Conservation (phyloP, 2,329 filamentous ascomycete species). For the Aphanocladium album region DNA sequence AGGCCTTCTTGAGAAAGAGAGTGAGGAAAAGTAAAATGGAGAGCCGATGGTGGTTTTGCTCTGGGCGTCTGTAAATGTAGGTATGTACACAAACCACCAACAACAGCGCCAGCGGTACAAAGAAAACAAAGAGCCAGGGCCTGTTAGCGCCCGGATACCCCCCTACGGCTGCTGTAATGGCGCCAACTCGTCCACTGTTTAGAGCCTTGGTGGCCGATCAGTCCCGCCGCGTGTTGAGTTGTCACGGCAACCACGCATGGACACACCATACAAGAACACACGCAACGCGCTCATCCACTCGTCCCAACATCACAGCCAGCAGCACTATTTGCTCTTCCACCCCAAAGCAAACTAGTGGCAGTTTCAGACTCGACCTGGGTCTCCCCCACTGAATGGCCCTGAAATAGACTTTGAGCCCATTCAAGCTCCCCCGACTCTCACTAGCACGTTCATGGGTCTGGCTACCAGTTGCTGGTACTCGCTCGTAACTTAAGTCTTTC, state of each 20-base stretch:
- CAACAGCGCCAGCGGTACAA: neutral
- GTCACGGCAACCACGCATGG: constrained; percentile 6
- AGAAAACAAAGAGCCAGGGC: neutral
- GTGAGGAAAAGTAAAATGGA: neutral
- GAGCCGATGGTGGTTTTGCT: neutral
- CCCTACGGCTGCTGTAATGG: neutral
- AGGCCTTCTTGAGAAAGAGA: neutral
- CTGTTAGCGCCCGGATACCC: neutral
- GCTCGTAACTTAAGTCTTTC: too few species aligned
- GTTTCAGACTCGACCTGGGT: constrained; percentile 10
- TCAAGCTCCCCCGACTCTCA: neutral
- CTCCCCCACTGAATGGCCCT: constrained; percentile 2
- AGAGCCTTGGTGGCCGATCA: neutral
- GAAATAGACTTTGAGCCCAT: neutral
- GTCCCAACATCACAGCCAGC: too few species aligned
- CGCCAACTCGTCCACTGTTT: neutral
- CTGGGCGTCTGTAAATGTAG: neutral
- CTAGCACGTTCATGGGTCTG: neutral
- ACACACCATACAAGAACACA: too few species aligned
- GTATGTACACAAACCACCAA: constrained; percentile 7
- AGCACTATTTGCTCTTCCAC: neutral
- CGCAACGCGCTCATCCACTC: neutral
- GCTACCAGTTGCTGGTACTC: too few species aligned
- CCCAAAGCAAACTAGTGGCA: constrained; percentile 1
- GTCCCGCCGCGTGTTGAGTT: constrained; percentile 7